Evolutionary conservation across 139 green algal species (phyloP), one percentile per base, ranked within the genome.

Genomic region (Ulvella scutata): DNA sequence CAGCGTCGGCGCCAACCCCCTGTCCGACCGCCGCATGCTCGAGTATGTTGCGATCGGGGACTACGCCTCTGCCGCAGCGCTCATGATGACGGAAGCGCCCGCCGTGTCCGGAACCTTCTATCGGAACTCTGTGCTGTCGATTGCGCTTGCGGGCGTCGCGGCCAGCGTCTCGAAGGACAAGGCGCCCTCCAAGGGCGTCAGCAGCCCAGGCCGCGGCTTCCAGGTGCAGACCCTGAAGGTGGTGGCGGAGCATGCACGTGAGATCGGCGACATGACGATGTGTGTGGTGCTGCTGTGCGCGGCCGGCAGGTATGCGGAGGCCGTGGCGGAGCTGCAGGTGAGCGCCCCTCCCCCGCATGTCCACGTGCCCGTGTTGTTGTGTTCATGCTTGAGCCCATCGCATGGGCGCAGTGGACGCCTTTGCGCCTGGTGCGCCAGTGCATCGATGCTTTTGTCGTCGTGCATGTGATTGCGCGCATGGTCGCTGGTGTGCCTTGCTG

Each of bases 11-110:
- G n/a, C 51, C 13, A 67, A 67, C 51, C 51, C 51, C n/a, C 51
- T 67, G 51, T 26, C 31, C 6, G 51, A 67, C 51, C 51, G 51
- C 9, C 51, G 51, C 9, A 29, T 67, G 51, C 51, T 67, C 9
- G 51, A 67, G 51, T 67, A 67, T 26, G 51, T 67, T 26, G 33
- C n/a, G n/a, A 67, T 67, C 51, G 51, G 51, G n/a, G 51, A 67
- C 6, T 67, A 67, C 51, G 51, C 51, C 7, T 67, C 51, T 67
- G 51, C 51, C n/a, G 51, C 51, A 6, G 51, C 51, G 51, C 17
- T 67, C n/a, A 67, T 67, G 51, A 67, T 67, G 51, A 26, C n/a
- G n/a, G 51, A 67, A 26, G 33, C 6, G n/a, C 51, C 51, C n/a
- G 31, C 51, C n/a, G 51, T 67, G 51, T 36, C 31, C 20, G 33